Evolutionary conservation across 2,329 filamentous ascomycete species (phyloP).

Genomic region (Diplodia corticola): DNA sequence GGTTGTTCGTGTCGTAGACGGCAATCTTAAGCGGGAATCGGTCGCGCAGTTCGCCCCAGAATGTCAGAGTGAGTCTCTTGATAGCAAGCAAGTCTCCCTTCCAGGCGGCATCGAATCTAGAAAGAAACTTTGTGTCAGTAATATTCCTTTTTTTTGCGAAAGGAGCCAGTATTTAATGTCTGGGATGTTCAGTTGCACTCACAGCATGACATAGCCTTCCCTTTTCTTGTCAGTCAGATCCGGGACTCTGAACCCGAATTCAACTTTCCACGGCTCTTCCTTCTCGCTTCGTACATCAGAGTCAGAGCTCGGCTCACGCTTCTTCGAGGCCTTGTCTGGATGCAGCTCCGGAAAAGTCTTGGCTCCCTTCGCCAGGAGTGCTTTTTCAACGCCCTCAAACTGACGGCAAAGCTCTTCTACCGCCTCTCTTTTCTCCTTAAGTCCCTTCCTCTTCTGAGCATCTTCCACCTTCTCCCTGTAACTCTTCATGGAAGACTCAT

Average conservation of each 20-base stretch:
- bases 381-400: conserved; percentile 57
- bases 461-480: conserved; percentile 31
- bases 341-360: conserved; percentile 68
- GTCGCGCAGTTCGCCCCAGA: conserved; percentile 56
- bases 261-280: conserved; percentile 30
- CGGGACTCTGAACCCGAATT: conserved; percentile 53
- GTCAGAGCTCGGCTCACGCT: conserved; percentile 18
- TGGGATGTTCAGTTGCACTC: conserved; percentile 35
- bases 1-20: conserved; percentile 52
- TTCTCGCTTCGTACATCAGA: not conserved
- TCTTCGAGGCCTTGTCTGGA: conserved; percentile 43
- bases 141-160: not conserved
- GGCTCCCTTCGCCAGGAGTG: conserved; percentile 59
- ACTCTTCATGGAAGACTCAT: conserved; percentile 38
- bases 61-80: conserved; percentile 62
- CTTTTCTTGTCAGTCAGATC: conserved; percentile 56
- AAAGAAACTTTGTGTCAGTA: conserved; percentile 17
- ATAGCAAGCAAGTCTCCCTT: conserved; percentile 65
- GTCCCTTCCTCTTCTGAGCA: conserved; percentile 28
- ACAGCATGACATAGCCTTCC: conserved; percentile 64
- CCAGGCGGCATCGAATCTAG: conserved; percentile 72
- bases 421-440: conserved; percentile 57
- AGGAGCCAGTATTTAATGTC: too few species aligned
- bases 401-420: conserved; percentile 54
- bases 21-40: conserved; percentile 65